Base-by-base conservation (phyloP, 768 basidiomycete species). In the Glaciozyma martinii region DNA sequence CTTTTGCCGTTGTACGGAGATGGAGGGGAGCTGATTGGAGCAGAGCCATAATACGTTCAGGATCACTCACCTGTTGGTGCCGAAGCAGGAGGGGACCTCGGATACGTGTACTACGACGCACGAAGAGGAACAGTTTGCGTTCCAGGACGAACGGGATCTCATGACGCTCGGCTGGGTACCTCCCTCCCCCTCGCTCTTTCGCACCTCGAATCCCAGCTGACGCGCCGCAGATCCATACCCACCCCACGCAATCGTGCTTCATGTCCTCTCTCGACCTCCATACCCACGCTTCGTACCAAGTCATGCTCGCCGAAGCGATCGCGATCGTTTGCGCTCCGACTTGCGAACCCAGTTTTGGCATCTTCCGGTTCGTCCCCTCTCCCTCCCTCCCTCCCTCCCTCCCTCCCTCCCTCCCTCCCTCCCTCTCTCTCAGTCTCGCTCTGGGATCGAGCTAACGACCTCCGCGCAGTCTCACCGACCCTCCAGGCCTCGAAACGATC, bases 221-320 rank as follows among this genome's bases (percentile, higher is more conserved):
- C 42, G 23, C 13, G 19, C 18, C 27, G 50, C 25, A 92, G 89
- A 93, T 93, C 71, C 90, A 92, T 77, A 92, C 89, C 0, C 90
- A 93, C 75, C 90, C 90, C 1, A 86, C 89, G 7, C 90, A 92
- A 70, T 86, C 86, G 61, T 91, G 90, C 76, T 95, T 95, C 78
- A 90, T 94, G 88, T 92, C 90, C 9, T 93, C 90, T 12, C 86
- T 93, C 23, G 91, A 94, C 75, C 76, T 95, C 27, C 91, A 95
- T 71, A 93, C 90, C 4, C 91, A 93, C 75, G 85, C 88, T 1
- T 86, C 83, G 12, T 95, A 92, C 77, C 91, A 94, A 71, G 76
- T 83, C 43, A 91, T 90, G 86, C 81, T 95, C 5, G 88, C 87
- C 0, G 91, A 95, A 74, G 90, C 89, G 0, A 89, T 94, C 74